phyloP scores from a whole-genome alignment of 352 stramenopile genomes.

The Phytophthora macrochlamydospora region DNA sequence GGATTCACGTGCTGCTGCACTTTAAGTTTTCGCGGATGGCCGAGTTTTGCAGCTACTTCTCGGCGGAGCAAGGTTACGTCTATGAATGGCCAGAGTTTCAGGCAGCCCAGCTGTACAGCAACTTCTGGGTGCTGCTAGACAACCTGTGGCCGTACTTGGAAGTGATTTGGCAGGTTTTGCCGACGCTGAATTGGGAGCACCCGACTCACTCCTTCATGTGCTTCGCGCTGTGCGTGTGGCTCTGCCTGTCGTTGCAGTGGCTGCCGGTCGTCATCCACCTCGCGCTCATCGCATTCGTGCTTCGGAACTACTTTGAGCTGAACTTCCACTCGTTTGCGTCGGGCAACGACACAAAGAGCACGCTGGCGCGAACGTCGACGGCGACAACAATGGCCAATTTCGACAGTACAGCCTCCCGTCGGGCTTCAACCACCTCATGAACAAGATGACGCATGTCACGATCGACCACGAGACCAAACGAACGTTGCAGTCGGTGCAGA shows the following conservation, averaged over 20 bases:
- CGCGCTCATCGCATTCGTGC: constrained; percentile 76
- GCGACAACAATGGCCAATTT: constrained; percentile 54
- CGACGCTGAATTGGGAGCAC: constrained; percentile 87
- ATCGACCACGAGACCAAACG: constrained; percentile 85
- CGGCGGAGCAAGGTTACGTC: constrained; percentile 70
- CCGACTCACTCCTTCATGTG: constrained; percentile 86
- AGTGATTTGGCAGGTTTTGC: constrained; percentile 81
- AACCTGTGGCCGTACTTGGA: constrained; percentile 87
- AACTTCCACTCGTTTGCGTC: constrained; percentile 81
- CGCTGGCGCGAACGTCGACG: constrained; percentile 23
- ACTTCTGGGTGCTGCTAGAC: constrained; percentile 87
- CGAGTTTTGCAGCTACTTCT: constrained; percentile 85
- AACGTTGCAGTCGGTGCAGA: constrained; percentile 85
- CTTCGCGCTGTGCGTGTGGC: constrained; percentile 84
- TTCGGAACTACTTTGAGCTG: constrained; percentile 87
- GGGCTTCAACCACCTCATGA: constrained; percentile 88
- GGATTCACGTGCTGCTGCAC: constrained; percentile 85
- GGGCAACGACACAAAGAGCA: constrained; percentile 56
- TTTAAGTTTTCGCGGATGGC: constrained; percentile 89
- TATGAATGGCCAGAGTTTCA: constrained; percentile 86
- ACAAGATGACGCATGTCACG: constrained; percentile 90
- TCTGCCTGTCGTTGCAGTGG: constrained; percentile 85
- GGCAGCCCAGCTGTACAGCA: constrained; percentile 83
- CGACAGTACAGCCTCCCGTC: constrained; percentile 82
- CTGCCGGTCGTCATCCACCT: constrained; percentile 81